A percentile compares a stretch with the other conserved stretches of the same genome.
Evolutionary conservation across 1,284 basidiomycete species (phyloP).

Genomic region (Tilletia setariae): DNA sequence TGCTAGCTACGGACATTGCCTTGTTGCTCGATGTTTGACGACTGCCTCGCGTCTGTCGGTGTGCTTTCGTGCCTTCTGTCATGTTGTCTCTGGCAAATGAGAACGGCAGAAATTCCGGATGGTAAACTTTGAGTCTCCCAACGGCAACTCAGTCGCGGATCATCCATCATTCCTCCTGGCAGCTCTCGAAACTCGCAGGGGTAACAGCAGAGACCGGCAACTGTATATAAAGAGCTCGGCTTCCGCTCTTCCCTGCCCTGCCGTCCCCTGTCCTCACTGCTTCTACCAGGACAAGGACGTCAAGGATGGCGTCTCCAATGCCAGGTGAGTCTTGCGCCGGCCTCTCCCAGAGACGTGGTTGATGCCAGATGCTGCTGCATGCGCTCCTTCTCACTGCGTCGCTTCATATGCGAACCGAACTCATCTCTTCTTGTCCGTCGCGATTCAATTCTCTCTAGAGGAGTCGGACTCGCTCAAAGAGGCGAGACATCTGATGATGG

Average conservation of each 20-base stretch:
- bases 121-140: too few relatives aligned
- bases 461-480: slow-evolving; percentile 4
- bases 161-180: too few relatives aligned
- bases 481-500: background rate
- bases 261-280: background rate
- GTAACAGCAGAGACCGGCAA: too few relatives aligned
- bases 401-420: background rate
- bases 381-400: too few relatives aligned
- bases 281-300: too few relatives aligned
- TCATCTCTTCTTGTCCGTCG: background rate
- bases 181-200: too few relatives aligned
- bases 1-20: background rate
- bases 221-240: too few relatives aligned
- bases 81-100: too few relatives aligned
- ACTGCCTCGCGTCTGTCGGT: background rate
- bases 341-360: background rate
- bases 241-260: background rate
- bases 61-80: background rate
- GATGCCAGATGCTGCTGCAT: too few relatives aligned
- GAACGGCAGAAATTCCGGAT: too few relatives aligned
- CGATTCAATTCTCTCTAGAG: background rate
- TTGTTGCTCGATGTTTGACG: background rate
- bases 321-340: background rate
- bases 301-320: background rate
- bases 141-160: too few relatives aligned